phyloP scores from a whole-genome alignment of 2,329 filamentous ascomycete genomes.

The Diaporthe sp. region DNA sequence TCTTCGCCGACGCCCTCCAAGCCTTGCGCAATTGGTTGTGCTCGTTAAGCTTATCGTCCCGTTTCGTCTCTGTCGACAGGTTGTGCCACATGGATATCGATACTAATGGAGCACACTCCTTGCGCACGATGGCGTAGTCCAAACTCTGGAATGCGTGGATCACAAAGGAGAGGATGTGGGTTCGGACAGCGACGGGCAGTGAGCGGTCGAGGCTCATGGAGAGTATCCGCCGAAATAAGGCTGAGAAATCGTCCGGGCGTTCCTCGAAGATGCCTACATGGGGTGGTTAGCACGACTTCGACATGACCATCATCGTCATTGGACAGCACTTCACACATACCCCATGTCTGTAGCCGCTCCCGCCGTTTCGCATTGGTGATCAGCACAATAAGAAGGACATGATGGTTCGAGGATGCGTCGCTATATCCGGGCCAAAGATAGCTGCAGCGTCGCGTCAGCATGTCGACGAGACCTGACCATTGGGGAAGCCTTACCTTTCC shows the following conservation, averaged over 20 bases:
- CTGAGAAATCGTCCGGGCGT: slow-evolving; percentile 85
- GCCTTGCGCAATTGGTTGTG: slow-evolving; percentile 84
- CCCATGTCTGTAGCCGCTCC: slow-evolving; percentile 90
- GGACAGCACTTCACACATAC: slow-evolving; percentile 63
- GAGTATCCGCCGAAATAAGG: slow-evolving; percentile 88
- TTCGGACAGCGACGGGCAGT: slow-evolving; percentile 76
- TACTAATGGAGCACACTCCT: slow-evolving; percentile 95
- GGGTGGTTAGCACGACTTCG: slow-evolving; percentile 33
- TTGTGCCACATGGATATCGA: slow-evolving; percentile 98
- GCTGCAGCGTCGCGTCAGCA: slow-evolving; percentile 59
- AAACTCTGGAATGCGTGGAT: slow-evolving; percentile 95
- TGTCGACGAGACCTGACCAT: background rate
- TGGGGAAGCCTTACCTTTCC: slow-evolving; percentile 73
- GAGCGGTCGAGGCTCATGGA: slow-evolving; percentile 85
- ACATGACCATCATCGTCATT: background rate
- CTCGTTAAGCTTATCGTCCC: slow-evolving; percentile 81
- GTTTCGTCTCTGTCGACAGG: slow-evolving; percentile 80
- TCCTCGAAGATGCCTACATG: slow-evolving; percentile 80
- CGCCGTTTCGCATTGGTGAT: slow-evolving; percentile 90
- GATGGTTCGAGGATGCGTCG: slow-evolving; percentile 90
- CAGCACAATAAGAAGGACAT: slow-evolving; percentile 88
- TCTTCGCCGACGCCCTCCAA: slow-evolving; percentile 89
- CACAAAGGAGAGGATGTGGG: slow-evolving; percentile 89
- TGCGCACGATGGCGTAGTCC: slow-evolving; percentile 88
- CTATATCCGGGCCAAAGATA: slow-evolving; percentile 96